A percentile compares a stretch with the other conserved stretches of the same genome.
phyloP scores from a whole-genome alignment of 441 rosid genomes.

The Adansonia gregorii region DNA sequence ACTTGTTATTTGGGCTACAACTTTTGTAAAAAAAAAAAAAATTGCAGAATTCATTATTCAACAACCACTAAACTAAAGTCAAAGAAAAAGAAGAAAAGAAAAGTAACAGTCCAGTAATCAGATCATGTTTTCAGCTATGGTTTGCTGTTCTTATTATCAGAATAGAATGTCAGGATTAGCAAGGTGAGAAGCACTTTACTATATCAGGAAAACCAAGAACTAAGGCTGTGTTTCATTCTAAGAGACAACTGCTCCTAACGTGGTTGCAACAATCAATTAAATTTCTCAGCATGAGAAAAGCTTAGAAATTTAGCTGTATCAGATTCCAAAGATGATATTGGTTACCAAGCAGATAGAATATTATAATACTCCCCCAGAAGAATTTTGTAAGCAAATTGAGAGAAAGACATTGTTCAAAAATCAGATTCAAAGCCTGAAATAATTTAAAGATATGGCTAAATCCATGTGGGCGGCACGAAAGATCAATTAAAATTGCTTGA shows the following conservation, averaged over 20 bases:
- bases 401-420: background rate
- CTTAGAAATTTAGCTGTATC: background rate
- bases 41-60: background rate
- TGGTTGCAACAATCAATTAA: slow-evolving; percentile 42
- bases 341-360: slow-evolving; percentile 13
- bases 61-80: background rate
- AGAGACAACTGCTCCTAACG: slow-evolving; percentile 44
- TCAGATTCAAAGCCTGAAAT: background rate
- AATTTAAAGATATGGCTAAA: background rate
- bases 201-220: background rate
- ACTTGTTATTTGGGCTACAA: background rate
- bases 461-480: slow-evolving; percentile 19
- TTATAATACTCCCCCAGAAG: background rate
- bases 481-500: background rate
- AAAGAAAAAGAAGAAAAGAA: too few relatives aligned
- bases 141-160: background rate
- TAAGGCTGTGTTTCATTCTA: slow-evolving; percentile 34
- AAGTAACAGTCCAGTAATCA: too few relatives aligned
- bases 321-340: background rate
- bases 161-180: background rate
- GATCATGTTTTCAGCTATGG: too few relatives aligned
- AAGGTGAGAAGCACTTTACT: slow-evolving; percentile 15
- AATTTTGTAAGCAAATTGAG: background rate
- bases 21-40: background rate
- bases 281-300: slow-evolving; percentile 22